Evolutionary conservation across 108 stramenopile genomes (phyloP), one percentile per base, ranked within the genome.

Genomic region (Aureococcus anophagefferens): DNA sequence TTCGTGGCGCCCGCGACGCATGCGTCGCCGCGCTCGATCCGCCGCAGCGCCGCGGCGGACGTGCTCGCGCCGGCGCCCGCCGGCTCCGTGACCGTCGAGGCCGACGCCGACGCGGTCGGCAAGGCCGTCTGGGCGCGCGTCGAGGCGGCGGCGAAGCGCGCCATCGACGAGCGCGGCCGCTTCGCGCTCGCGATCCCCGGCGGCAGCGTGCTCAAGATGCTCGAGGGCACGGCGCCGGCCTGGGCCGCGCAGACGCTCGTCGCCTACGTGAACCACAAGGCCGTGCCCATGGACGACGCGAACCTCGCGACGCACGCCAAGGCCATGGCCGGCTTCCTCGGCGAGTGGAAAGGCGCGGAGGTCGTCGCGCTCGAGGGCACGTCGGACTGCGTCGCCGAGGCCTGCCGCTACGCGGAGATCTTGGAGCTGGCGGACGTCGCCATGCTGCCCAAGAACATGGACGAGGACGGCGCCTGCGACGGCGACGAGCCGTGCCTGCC

Each of bases 201-300:
- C 30, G 90, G 90, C 63, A 84, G 83, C 16, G 83, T 91, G 13
- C 72, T 91, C 64, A 88, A 87, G 72, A 86, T 91, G 70, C 74
- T 91, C n/a, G 65, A 73, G 4, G 37, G 77, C 3, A 67, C 77
- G 14, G 11, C 28, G 15, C 44, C 65, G 18, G 69, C 74, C 11
- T 90, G 89, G 89, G 80, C 79, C 9, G 36, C 71, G 5, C 78
- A 84, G 32, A 89, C 86, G 31, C 86, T 82, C 0, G 30, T 89
- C 30, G 88, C 85, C 64, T 91, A 87, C 72, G 90, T 91, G 51
- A 91, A 91, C 77, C 90, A 91, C 71, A 91, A 91, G 62, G 89
- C 89, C 59, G 90, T 89, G 0, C 67, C 77, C 17, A 78, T 86
- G 33, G 80, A 81, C 36, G 89, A 91, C 78, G 66, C 71, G 11